These are phyloP conservation scores for Neospora caninum DNA, from an alignment of 169 alveolate genomes.

Conservation along the genomic window DNA sequence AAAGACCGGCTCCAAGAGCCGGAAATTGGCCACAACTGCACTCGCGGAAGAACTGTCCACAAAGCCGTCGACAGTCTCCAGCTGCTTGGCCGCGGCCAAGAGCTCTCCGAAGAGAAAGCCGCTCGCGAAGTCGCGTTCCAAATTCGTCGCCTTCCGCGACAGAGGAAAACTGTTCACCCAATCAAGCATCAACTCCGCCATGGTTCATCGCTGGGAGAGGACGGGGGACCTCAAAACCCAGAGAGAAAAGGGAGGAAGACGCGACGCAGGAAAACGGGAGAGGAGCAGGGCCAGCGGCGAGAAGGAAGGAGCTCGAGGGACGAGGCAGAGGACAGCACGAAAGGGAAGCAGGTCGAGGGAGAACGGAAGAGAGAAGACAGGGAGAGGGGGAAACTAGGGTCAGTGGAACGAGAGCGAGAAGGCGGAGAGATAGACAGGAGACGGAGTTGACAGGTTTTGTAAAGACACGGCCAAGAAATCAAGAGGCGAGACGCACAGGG, in stretches of 20 bases:
- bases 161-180: conserved; percentile 59
- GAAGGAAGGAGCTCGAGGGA: no score
- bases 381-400: no score
- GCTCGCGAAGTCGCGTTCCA: conserved; percentile 51
- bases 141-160: neutral
- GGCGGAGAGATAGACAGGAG: no score
- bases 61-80: neutral
- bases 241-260: neutral
- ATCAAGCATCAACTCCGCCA: conserved; percentile 24
- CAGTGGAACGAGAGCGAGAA: no score
- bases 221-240: neutral
- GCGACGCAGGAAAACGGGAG: no score
- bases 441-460: no score
- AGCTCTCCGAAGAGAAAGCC: conserved; percentile 58
- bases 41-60: neutral
- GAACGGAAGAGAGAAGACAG: no score
- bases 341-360: no score
- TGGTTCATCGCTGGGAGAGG: conserved; percentile 25
- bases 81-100: conserved; percentile 1
- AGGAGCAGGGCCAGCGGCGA: no score
- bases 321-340: no score
- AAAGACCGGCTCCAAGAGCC: neutral
- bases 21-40: conserved; percentile 37
- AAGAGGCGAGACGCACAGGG: no score
- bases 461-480: no score